Percentiles rank a stretch among this genome's conserved stretches.
Conservation (phyloP, 2,329 filamentous ascomycete genomes). For the Drechslerella coelobrocha region DNA sequence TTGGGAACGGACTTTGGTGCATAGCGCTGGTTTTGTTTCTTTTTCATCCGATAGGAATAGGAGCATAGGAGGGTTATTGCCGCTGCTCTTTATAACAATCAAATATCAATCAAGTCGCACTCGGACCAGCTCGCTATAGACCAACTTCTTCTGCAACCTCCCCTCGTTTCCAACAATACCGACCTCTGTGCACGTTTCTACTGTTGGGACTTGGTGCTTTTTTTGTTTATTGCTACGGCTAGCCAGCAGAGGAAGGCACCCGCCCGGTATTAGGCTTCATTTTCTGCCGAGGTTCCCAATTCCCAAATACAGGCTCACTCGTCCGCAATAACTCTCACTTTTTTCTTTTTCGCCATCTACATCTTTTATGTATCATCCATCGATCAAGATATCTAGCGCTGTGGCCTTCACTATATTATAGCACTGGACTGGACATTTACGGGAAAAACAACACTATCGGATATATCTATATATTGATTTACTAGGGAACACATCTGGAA, state of each 20-base stretch:
- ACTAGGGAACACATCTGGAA: neutral
- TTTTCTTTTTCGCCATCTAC: neutral
- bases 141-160: slow-evolving; percentile 16
- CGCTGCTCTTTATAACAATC: slow-evolving; percentile 37
- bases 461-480: slow-evolving; percentile 13
- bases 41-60: slow-evolving; percentile 45
- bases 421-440: slow-evolving; percentile 27
- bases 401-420: slow-evolving; percentile 49
- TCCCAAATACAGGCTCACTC: neutral
- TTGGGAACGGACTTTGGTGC: slow-evolving; percentile 50
- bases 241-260: neutral
- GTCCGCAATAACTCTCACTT: slow-evolving; percentile 17
- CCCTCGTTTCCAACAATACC: slow-evolving; percentile 6
- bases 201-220: neutral
- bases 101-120: slow-evolving; percentile 16
- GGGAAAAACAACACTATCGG: slow-evolving; percentile 30
- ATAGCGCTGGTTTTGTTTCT: slow-evolving; percentile 51
- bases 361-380: slow-evolving; percentile 50
- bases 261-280: neutral
- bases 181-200: neutral
- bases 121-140: slow-evolving; percentile 13
- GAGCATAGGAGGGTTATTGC: slow-evolving; percentile 16
- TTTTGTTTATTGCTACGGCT: neutral
- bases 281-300: slow-evolving; percentile 2
- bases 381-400: slow-evolving; percentile 39